Base-by-base conservation (phyloP, 371 early-diverging fungal genomes). In the Actinomucor elegans region DNA sequence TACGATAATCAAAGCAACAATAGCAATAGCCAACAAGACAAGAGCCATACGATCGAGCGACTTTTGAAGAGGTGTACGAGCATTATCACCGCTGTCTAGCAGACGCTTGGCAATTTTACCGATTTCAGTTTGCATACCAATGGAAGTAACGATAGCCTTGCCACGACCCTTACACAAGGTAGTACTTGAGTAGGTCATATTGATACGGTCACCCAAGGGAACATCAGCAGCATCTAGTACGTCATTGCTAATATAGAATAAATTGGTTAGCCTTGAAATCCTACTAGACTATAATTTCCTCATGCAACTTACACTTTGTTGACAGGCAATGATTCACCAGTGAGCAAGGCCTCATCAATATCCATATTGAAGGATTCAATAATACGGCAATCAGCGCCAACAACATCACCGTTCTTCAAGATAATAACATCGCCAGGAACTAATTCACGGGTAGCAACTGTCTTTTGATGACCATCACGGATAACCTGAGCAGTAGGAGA, bases 351-450 rank as follows among this genome's bases (percentile, higher is more conserved):
- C 70, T 93, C 94, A 56, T 93, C 87, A 12, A 93, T 73, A 61
- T 94, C 91, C 55, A 95, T 81, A 55, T 94, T 92, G 31, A 92
- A 77, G 9, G 75, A 57, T 50, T 91, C 88, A 54, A 88, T 79
- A 6, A 94, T 69, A 38, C 91, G 83, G 36, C 87, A 78, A 63
- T 94, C 94, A 35, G 93, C 94, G n/a, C 89, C 89, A 26, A 93
- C 79, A 8, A 85, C 86, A 51, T 92, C 93, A 26, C 93, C 91
- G 57, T 85, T 85, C 54, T 90, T 89, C 14, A 94, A 72, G 26
- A 84, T 75, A 29, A 94, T 70, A 29, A 94, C 57, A 65, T 94
- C 94, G 23, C 94, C 94, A 9, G 90, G 91, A 5, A 91, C 91
- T 9, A 91, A 62, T 9, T 83, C 84, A 36, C 57, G 59, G 11